Evolutionary conservation across 305 asterid species (phyloP), one percentile per base, ranked within the genome.

Genomic region (Solanum chacoense): DNA sequence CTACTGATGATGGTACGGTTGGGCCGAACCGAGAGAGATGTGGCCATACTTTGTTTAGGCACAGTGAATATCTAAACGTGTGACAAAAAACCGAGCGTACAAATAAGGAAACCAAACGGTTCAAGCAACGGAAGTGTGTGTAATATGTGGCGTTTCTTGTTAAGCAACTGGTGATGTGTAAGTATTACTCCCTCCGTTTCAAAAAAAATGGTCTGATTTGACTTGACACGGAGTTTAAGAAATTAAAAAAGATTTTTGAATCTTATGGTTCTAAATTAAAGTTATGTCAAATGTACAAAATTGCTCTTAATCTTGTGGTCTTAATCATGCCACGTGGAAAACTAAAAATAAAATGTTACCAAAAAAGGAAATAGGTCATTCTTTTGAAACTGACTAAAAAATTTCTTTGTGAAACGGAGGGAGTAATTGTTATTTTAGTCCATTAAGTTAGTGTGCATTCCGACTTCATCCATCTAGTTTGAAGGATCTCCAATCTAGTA

Each of bases 21-120:
- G 90, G 96, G 98, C 92, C 97, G 96, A 90, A 94, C 97, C 83
- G 95, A 91, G 7, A 97, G 92, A 89, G 98, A 87, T 40, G 97
- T 93, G 89, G 97, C 98, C 98, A 96, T 97, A 32, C 76, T 76
- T 87, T 76, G 50, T 75, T 75, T 34, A 7, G 63, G 88, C 29
- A 37, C 80, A 36, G 80, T 81, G 38, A 83, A 83, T 83, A 83
- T 83, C 87, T 83, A 10, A 83, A 45, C 22, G 87, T 10, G 74
- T 50, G 87, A 50, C 75, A 5, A 7, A 29, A 83, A 18, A 11
- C 42, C 42, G 42, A 45, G 22, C 20, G 73, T 11, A 45, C 29
- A 83, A 83, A 83, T 50, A 20, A 20, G 86, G 37, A 83, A 83
- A 83, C 18, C 22, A 20, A 20, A 50, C 73, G 22, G 73, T 50